Base-by-base conservation (phyloP, 495 filamentous ascomycete species). In the Haplographium delicatum region DNA sequence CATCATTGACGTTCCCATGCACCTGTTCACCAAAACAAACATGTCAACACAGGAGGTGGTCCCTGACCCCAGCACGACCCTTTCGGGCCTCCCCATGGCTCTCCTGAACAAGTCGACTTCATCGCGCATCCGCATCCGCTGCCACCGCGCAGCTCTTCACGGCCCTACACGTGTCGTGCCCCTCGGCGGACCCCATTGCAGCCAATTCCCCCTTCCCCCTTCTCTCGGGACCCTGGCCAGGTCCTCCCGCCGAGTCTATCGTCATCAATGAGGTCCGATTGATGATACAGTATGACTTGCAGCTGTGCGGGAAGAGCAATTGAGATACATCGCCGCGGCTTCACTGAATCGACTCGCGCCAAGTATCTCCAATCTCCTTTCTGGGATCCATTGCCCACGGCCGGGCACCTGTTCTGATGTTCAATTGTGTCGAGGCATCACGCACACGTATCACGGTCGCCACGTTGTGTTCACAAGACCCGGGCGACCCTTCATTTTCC, bases 391-490 rank as follows among this genome's bases (percentile, higher is more conserved):
- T 27, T n/a, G n/a, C 37, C 25, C 1, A 26, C 20, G 25, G 24
- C n/a, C 34, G n/a, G n/a, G n/a, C n/a, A n/a, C n/a, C n/a, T n/a
- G n/a, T n/a, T n/a, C n/a, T n/a, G n/a, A n/a, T n/a, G n/a, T n/a
- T n/a, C n/a, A n/a, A n/a, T n/a, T n/a, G n/a, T n/a, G n/a, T n/a
- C n/a, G n/a, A 22, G 35, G 33, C 34, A 42, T 23, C 44, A 47
- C 19, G 35, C 34, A 40, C 35, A 53, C 51, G 51, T 53, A 53
- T 47, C 34, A 53, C 41, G 20, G 3, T 39, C 49, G 49, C 49
- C 49, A 52, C 49, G 49, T 52, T 50, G 19, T 51, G 47, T 24
- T 28, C 47, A 43, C 47, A 19, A 23, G 38, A 43, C 35, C 18
- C 15, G 16, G 25, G 16, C 38, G 23, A 27, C 20, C 25, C 23